phyloP scores from a whole-genome alignment of 192 early-diverging fungal genomes.

The Backusella circina region DNA sequence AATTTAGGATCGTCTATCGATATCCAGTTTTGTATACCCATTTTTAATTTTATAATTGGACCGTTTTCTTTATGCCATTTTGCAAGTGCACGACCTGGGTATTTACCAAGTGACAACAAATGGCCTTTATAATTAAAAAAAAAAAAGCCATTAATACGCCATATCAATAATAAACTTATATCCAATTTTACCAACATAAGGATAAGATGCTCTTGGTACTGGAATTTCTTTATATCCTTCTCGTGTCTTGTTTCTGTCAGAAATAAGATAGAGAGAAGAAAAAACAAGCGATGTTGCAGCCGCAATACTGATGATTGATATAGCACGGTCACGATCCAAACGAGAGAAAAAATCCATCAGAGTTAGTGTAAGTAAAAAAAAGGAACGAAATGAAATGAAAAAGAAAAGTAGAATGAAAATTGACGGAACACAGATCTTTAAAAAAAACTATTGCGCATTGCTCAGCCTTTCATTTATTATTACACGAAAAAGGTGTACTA shows the following conservation, averaged over 20 bases:
- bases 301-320: neutral
- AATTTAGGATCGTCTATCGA: neutral
- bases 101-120: neutral
- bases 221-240: neutral
- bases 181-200: neutral
- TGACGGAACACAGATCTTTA: neutral
- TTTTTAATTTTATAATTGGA: neutral
- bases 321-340: neutral
- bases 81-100: neutral
- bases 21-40: constrained; percentile 10
- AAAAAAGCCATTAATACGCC: neutral
- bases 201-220: neutral
- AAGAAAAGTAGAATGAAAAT: neutral
- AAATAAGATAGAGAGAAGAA: neutral
- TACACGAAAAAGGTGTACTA: too few species aligned
- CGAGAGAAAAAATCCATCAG: neutral
- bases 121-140: neutral
- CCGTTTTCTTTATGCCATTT: constrained; percentile 2
- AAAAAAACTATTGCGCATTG: neutral
- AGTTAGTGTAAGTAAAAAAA: neutral
- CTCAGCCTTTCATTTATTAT: neutral
- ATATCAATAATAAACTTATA: too few species aligned
- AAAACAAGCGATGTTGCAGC: neutral
- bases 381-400: neutral
- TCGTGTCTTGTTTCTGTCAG: neutral